Conservation (phyloP, 805 yeast species). For the Hanseniaspora lindneri region DNA sequence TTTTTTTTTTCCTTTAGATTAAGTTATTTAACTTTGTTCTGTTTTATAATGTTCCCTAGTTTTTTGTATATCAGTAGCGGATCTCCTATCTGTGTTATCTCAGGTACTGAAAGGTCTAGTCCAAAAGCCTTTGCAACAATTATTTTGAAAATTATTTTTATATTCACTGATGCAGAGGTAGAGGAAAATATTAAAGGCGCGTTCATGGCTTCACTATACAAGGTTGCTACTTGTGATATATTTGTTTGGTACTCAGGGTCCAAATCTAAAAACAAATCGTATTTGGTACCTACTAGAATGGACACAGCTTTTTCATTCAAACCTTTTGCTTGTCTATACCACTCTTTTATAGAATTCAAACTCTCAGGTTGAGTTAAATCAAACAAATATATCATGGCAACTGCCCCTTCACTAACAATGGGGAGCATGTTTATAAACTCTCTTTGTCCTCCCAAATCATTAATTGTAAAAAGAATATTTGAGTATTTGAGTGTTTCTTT, state of each 20-base stretch:
- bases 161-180: slow-evolving; percentile 81
- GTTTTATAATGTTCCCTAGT: slow-evolving; percentile 20
- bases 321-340: slow-evolving; percentile 88
- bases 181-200: slow-evolving; percentile 80
- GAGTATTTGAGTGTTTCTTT: slow-evolving; percentile 74
- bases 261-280: slow-evolving; percentile 71
- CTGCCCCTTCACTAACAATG: slow-evolving; percentile 81
- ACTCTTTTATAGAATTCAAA: slow-evolving; percentile 75
- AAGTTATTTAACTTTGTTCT: not conserved
- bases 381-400: slow-evolving; percentile 79
- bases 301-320: slow-evolving; percentile 86
- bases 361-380: slow-evolving; percentile 81
- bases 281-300: slow-evolving; percentile 83
- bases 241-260: slow-evolving; percentile 72
- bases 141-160: slow-evolving; percentile 86
- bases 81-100: slow-evolving; percentile 76
- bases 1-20: no score
- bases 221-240: slow-evolving; percentile 68
- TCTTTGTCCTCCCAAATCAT: slow-evolving; percentile 94
- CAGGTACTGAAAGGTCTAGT: slow-evolving; percentile 68
- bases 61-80: slow-evolving; percentile 63
- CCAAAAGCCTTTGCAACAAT: slow-evolving; percentile 85
- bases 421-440: slow-evolving; percentile 95
- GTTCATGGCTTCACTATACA: slow-evolving; percentile 81
- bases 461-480: slow-evolving; percentile 77